Evolutionary conservation across 2,329 filamentous ascomycete species (phyloP).

Genomic region (Colletotrichum lini): DNA sequence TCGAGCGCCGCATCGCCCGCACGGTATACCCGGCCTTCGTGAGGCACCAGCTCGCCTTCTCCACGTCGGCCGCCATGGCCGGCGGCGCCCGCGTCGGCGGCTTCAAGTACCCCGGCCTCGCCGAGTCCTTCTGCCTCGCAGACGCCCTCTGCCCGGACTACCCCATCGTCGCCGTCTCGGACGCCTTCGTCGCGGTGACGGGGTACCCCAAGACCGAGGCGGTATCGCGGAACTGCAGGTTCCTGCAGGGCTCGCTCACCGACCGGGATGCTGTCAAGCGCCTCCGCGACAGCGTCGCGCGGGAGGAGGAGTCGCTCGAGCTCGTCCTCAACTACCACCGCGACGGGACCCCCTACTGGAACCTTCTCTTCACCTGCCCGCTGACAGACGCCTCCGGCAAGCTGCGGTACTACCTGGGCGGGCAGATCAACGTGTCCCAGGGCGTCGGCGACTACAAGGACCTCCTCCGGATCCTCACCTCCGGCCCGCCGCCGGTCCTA

Average conservation of each 20-base stretch:
- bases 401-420: slow-evolving; percentile 68
- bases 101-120: slow-evolving; percentile 66
- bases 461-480: slow-evolving; percentile 64
- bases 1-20: slow-evolving; percentile 60
- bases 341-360: slow-evolving; percentile 69
- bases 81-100: slow-evolving; percentile 49
- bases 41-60: slow-evolving; percentile 64
- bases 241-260: slow-evolving; percentile 64
- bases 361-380: slow-evolving; percentile 68
- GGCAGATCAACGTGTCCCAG: slow-evolving; percentile 71
- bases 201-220: slow-evolving; percentile 64
- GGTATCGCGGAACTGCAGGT: slow-evolving; percentile 64
- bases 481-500: slow-evolving; percentile 44
- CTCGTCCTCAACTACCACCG: slow-evolving; percentile 66
- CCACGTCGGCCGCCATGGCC: slow-evolving; percentile 60
- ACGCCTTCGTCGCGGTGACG: slow-evolving; percentile 66
- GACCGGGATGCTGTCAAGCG: slow-evolving; percentile 58
- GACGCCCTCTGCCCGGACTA: slow-evolving; percentile 66
- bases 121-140: slow-evolving; percentile 71
- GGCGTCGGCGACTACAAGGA: slow-evolving; percentile 65
- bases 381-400: slow-evolving; percentile 63
- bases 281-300: slow-evolving; percentile 58
- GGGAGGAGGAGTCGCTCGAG: slow-evolving; percentile 62
- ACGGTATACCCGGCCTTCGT: slow-evolving; percentile 69
- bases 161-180: slow-evolving; percentile 64